Evolutionary conservation across 805 yeast genomes (phyloP), one percentile per base, ranked within the genome.

Genomic region (Candida stauntonica): DNA sequence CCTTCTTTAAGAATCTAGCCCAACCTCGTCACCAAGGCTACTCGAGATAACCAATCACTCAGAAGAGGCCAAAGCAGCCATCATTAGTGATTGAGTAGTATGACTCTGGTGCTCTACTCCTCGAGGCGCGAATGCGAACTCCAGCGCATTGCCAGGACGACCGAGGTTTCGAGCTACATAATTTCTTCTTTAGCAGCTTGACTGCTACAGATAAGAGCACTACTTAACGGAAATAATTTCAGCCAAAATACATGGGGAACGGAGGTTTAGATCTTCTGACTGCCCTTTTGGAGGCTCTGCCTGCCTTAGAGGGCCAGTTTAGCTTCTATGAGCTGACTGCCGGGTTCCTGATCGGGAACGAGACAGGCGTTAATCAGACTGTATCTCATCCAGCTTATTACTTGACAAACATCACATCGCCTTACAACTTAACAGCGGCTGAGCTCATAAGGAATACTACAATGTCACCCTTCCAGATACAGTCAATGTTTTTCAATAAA

Each of bases 331-430:
- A 52, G 34, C 44, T 54, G n/a, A 47, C 52, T 0, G 46, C 57
- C 5, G 58, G 58, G 4, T 13, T 24, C 3, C n/a, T 41, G 13
- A 3, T 29, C 15, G 32, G 7, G n/a, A 12, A 13, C 33, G 12
- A 27, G 11, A 21, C 24, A 7, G 24, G n/a, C 5, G n/a, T 29
- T 6, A 39, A 45, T 33, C 14, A 31, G 17, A 26, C 38, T 1
- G 31, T 52, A 9, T 21, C 57, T 14, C 55, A 52, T 13, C 73
- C 77, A 3, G 70, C 70, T 2, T 65, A 67, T 44, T 73, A 65
- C 50, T 48, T 74, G 23, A 67, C 79, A 13, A 75, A 75, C 55
- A 69, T 79, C 49, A 51, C 67, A 7, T 41, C 54, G 3, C 7
- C 23, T 6, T 37, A 31, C 8, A 34, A 23, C 11, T 21, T 44